phyloP scores from a whole-genome alignment of 805 yeast genomes.

The Candida endomychidarum region DNA sequence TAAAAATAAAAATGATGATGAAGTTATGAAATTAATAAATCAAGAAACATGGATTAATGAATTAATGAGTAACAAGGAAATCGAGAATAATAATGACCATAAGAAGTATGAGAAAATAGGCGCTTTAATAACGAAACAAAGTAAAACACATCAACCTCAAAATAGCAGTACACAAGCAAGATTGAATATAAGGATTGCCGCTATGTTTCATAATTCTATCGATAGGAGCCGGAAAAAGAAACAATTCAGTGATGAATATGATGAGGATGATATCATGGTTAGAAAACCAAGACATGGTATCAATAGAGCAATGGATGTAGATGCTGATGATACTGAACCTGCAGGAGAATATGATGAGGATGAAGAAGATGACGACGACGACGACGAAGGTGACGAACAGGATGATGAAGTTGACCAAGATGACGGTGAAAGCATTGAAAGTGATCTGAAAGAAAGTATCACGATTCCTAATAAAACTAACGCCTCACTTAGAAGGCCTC shows the following conservation, averaged over 20 bases:
- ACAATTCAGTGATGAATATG: neutral
- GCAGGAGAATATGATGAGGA: constrained; percentile 9
- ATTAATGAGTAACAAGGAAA: constrained; percentile 9
- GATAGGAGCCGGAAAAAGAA: too few species aligned
- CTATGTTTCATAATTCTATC: neutral
- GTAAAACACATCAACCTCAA: neutral
- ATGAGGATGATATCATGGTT: neutral
- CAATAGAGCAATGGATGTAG: neutral
- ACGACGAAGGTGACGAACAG: constrained; percentile 13
- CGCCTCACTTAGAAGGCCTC: neutral
- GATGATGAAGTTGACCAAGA: constrained; percentile 7
- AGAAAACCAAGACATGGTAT: neutral
- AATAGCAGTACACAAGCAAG: neutral
- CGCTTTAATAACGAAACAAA: neutral
- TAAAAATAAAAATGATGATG: constrained; percentile 34
- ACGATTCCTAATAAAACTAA: neutral
- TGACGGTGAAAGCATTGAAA: too few species aligned
- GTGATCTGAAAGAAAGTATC: too few species aligned
- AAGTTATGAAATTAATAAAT: constrained; percentile 14
- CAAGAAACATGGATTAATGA: constrained; percentile 18
- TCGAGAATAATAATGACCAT: constrained; percentile 8
- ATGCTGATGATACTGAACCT: constrained; percentile 5
- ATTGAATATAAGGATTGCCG: neutral
- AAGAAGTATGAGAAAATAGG: constrained; percentile 4
- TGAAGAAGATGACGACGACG: constrained; percentile 10